Evolutionary conservation across 2,329 filamentous ascomycete genomes (phyloP).

Genomic region (Colletotrichum somersetense): DNA sequence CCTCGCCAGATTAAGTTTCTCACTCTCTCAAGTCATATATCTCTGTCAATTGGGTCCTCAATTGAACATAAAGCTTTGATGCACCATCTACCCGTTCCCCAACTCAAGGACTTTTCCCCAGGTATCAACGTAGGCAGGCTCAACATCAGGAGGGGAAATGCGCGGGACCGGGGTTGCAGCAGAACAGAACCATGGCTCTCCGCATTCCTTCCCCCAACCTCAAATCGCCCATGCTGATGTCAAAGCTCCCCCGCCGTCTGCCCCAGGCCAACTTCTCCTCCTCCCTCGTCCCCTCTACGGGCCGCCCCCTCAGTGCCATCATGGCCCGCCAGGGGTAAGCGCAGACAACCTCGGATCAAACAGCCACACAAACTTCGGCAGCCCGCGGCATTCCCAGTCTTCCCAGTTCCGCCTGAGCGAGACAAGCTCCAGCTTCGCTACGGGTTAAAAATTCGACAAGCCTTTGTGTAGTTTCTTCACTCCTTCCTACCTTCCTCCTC

Average conservation of each 20-base stretch:
- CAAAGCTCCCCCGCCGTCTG: constrained; percentile 38
- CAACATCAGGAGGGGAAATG: not conserved
- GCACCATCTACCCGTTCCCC: not conserved
- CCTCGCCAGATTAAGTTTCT: too few species aligned
- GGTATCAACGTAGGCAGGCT: too few species aligned
- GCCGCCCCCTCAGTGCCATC: constrained; percentile 20
- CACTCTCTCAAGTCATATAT: not conserved
- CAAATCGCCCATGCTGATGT: constrained; percentile 3
- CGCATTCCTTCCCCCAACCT: constrained; percentile 34
- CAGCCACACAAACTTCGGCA: constrained; percentile 42
- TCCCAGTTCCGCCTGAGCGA: constrained; percentile 33
- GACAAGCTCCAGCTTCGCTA: constrained; percentile 19
- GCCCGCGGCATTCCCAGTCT: constrained; percentile 36
- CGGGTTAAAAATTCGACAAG: constrained; percentile 10
- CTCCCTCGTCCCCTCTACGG: not conserved
- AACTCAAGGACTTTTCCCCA: not conserved
- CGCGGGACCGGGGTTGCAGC: constrained; percentile 12
- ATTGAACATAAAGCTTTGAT: not conserved
- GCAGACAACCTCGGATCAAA: constrained; percentile 44
- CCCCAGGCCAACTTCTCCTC: constrained; percentile 27
- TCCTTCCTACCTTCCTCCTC: constrained; percentile 3
- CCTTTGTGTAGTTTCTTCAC: not conserved
- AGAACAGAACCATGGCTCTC: constrained; percentile 30
- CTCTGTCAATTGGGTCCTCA: not conserved
- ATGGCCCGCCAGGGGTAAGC: constrained; percentile 39